phyloP scores from a whole-genome alignment of 306 rosid species.

The Begonia loranthoides region DNA sequence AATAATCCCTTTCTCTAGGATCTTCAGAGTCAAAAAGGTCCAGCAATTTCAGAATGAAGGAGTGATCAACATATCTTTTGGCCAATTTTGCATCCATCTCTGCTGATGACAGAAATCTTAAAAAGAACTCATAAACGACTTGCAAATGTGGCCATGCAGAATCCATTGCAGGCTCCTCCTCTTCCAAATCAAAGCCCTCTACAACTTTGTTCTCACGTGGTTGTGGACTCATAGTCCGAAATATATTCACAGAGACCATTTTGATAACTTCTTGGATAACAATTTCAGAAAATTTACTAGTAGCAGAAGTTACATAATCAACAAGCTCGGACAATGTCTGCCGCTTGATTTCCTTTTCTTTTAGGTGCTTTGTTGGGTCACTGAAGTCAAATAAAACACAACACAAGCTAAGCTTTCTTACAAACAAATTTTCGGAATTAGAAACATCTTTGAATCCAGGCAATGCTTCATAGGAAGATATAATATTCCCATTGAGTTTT shows the following conservation, averaged over 20 bases:
- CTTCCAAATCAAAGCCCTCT: conserved; percentile 55
- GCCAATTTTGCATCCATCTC: conserved; percentile 61
- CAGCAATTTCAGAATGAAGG: conserved; percentile 43
- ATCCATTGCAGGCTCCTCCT: conserved; percentile 67
- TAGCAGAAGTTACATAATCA: conserved; percentile 41
- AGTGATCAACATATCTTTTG: conserved; percentile 45
- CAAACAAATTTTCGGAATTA: conserved; percentile 39
- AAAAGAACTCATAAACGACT: conserved; percentile 54
- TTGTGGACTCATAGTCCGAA: conserved; percentile 52
- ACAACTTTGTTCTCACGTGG: conserved; percentile 41
- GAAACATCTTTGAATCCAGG: conserved; percentile 49
- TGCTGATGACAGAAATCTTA: conserved; percentile 51
- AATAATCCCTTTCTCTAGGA: conserved; percentile 48
- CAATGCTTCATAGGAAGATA: conserved; percentile 39
- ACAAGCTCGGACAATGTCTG: conserved; percentile 51
- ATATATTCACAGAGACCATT: conserved; percentile 49
- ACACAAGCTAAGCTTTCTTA: conserved; percentile 47
- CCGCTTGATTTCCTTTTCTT: conserved; percentile 54
- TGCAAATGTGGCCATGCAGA: conserved; percentile 78
- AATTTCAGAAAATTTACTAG: conserved; percentile 39
- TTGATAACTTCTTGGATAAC: conserved; percentile 43
- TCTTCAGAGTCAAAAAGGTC: conserved; percentile 60
- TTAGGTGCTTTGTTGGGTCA: conserved; percentile 44
- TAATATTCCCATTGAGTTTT: conserved; percentile 29
- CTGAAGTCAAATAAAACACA: conserved; percentile 56